Evolutionary conservation across 2,329 filamentous ascomycete genomes (phyloP).

Genomic region (Cladorrhinum sp.): DNA sequence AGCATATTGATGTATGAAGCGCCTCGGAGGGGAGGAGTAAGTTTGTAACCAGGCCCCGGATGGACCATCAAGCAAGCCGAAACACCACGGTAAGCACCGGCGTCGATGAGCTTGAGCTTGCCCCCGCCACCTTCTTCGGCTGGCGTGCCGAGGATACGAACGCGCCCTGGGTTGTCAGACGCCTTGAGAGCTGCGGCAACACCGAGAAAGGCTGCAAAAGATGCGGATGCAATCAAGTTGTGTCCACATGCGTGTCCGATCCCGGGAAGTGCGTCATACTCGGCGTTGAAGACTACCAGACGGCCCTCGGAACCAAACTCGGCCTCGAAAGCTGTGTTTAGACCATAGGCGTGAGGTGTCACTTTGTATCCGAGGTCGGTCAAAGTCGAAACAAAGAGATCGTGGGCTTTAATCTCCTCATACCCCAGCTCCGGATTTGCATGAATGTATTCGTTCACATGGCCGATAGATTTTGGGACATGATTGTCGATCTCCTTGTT

Average conservation of each 20-base stretch:
- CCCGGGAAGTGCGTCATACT: conserved; percentile 47
- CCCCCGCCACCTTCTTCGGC: conserved; percentile 45
- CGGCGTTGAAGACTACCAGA: conserved; percentile 42
- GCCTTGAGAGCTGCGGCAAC: conserved; percentile 34
- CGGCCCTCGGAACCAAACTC: conserved; percentile 41
- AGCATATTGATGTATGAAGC: conserved; percentile 30
- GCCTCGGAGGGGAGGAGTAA: conserved; percentile 21
- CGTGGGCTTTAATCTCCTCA: conserved; percentile 50
- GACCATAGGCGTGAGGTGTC: conserved; percentile 47
- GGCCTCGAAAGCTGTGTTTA: conserved; percentile 51
- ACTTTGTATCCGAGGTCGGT: conserved; percentile 44
- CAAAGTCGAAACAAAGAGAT: conserved; percentile 45
- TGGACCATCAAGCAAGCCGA: conserved; percentile 43
- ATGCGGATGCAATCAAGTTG: conserved; percentile 44
- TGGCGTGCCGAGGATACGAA: conserved; percentile 42
- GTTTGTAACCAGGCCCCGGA: conserved; percentile 29
- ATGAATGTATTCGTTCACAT: conserved; percentile 33
- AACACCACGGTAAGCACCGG: conserved; percentile 32
- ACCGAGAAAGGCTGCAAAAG: conserved; percentile 41
- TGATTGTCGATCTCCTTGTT: conserved; percentile 17
- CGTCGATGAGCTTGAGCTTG: conserved; percentile 37
- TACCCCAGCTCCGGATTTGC: conserved; percentile 50
- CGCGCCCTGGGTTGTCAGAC: conserved; percentile 32
- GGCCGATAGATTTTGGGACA: background rate
- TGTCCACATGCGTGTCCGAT: conserved; percentile 48